A percentile compares a stretch with the other conserved stretches of the same genome.
Conservation (phyloP, 441 rosid genomes). For the Codiaeum variegatum region DNA sequence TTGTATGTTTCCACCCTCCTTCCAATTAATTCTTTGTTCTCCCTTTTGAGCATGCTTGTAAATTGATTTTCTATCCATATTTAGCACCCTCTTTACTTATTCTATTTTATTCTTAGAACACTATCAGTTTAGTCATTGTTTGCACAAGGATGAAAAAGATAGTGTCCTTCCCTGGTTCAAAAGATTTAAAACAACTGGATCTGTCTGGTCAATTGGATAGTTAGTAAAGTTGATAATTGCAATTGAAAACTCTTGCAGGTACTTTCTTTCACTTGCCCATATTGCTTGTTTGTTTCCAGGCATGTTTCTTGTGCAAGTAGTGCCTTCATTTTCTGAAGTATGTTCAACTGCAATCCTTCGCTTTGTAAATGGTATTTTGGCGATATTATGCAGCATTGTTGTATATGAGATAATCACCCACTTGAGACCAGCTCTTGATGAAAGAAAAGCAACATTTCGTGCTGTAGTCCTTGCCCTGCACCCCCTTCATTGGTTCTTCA, state of each 20-base stretch:
- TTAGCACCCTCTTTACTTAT: not conserved
- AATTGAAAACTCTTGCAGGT: constrained; percentile 51
- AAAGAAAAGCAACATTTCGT: constrained; percentile 52
- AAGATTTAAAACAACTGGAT: not conserved
- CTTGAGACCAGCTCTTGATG: constrained; percentile 57
- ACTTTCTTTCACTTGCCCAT: constrained; percentile 78
- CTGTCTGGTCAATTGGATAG: not conserved
- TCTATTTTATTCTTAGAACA: not conserved
- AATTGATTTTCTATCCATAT: not conserved
- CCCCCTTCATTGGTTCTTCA: constrained; percentile 94
- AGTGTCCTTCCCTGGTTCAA: not conserved
- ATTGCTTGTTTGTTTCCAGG: constrained; percentile 71
- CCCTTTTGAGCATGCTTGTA: not conserved
- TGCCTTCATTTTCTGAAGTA: constrained; percentile 40
- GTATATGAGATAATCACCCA: constrained; percentile 58
- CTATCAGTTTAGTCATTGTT: not conserved
- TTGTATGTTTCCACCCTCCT: constrained; percentile 39
- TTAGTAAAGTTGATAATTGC: constrained; percentile 20
- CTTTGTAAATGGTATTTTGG: constrained; percentile 58
- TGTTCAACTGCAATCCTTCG: constrained; percentile 66
- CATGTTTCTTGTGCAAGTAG: constrained; percentile 32
- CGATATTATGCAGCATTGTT: constrained; percentile 64
- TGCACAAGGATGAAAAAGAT: not conserved
- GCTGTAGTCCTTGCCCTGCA: constrained; percentile 61
- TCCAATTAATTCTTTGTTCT: not conserved